Conservation (phyloP, 2,329 filamentous ascomycete species). For the Stenocarpella maydis region DNA sequence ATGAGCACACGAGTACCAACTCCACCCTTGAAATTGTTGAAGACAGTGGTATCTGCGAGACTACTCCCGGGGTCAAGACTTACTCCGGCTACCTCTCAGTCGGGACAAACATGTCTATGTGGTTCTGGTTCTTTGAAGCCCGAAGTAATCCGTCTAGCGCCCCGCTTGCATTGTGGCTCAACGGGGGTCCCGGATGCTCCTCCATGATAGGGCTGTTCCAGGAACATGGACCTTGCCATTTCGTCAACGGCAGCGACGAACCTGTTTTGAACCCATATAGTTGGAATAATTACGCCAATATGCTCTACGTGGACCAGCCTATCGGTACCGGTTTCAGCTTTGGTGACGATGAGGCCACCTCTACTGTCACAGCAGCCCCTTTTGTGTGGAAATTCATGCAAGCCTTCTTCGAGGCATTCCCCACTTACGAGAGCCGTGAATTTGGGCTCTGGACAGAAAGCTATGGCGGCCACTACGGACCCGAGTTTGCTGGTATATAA, state of each 20-base stretch:
- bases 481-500: constrained; percentile 38
- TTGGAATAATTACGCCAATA: constrained; percentile 65
- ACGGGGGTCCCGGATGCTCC: constrained; percentile 65
- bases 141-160: constrained; percentile 43
- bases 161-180: constrained; percentile 63
- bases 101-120: constrained; percentile 26
- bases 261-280: constrained; percentile 63
- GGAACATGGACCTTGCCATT: constrained; percentile 58
- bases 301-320: constrained; percentile 59
- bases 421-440: constrained; percentile 25
- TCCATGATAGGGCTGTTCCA: constrained; percentile 61
- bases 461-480: constrained; percentile 47
- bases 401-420: constrained; percentile 29
- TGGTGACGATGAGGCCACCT: constrained; percentile 25
- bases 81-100: constrained; percentile 32
- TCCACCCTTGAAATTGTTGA: constrained; percentile 11
- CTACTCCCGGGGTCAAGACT: constrained; percentile 27
- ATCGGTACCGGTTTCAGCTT: constrained; percentile 63
- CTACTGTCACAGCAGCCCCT: constrained; percentile 29
- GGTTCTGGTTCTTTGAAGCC: constrained; percentile 48
- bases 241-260: constrained; percentile 55
- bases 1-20: constrained; percentile 13
- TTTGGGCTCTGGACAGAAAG: constrained; percentile 44
- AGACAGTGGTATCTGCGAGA: constrained; percentile 30
- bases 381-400: constrained; percentile 31